These are phyloP conservation scores for Ulota crispa DNA, from an alignment of 225 moss, liverwort and hornwort species.

Conservation along the genomic window DNA sequence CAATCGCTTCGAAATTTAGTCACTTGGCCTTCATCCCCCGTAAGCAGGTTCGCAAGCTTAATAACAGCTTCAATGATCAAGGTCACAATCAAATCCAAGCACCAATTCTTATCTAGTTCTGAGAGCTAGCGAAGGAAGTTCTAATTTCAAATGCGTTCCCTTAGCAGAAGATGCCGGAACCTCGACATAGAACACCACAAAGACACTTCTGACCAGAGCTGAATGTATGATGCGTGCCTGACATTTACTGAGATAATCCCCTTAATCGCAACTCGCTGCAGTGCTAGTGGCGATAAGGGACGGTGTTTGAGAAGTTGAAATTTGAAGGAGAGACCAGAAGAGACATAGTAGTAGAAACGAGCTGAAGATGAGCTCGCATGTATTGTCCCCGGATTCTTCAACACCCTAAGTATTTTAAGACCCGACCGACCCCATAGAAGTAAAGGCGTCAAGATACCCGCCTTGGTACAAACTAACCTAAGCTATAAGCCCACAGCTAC, in stretches of 20 bases:
- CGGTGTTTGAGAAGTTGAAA: neutral
- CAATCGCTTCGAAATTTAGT: neutral
- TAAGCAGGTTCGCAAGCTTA: neutral
- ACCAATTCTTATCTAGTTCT: neutral
- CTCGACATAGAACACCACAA: neutral
- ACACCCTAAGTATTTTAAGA: neutral
- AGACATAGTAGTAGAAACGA: neutral
- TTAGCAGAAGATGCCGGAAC: neutral
- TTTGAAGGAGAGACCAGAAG: no score
- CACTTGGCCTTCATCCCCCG: neutral
- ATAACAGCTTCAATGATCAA: neutral
- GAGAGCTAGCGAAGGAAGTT: neutral
- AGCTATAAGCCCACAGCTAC: neutral
- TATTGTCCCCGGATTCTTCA: neutral
- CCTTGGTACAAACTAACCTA: neutral
- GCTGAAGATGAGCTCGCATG: neutral
- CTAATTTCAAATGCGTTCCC: neutral
- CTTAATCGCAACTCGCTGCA: neutral
- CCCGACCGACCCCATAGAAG: neutral
- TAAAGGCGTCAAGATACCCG: neutral
- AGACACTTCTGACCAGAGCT: neutral
- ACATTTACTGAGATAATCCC: neutral
- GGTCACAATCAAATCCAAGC: neutral
- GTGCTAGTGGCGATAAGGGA: neutral
- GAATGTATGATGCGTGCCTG: neutral